phyloP scores from a whole-genome alignment of 257 asterid genomes.

The Coffea canephora region DNA sequence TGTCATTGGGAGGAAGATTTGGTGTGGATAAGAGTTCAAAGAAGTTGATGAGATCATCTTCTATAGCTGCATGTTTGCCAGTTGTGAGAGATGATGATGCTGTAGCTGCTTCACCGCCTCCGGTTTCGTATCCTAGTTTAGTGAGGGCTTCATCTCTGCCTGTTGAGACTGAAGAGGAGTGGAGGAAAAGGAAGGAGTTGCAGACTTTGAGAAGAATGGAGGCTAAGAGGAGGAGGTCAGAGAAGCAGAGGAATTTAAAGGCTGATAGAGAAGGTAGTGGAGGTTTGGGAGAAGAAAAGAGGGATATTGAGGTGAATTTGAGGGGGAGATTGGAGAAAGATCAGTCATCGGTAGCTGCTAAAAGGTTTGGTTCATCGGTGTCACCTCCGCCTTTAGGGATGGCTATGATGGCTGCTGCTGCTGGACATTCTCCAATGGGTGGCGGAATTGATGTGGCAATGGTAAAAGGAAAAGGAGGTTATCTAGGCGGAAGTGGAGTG shows the following conservation, averaged over 20 bases:
- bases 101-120: conserved; percentile 30
- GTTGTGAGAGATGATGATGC: conserved; percentile 55
- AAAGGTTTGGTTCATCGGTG: conserved; percentile 38
- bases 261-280: conserved; percentile 37
- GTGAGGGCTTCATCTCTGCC: conserved; percentile 83
- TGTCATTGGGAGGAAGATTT: conserved; percentile 88
- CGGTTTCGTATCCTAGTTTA: conserved; percentile 41
- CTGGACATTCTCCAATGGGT: conserved; percentile 29
- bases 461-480: conserved; percentile 49
- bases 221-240: conserved; percentile 88
- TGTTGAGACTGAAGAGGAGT: conserved; percentile 83
- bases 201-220: conserved; percentile 89
- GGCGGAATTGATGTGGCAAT: conserved; percentile 41
- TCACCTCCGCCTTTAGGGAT: conserved; percentile 35
- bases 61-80: conserved; percentile 73
- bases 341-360: conserved; percentile 38
- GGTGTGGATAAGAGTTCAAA: conserved; percentile 72
- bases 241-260: conserved; percentile 64
- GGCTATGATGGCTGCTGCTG: conserved; percentile 30
- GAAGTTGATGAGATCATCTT: conserved; percentile 62
- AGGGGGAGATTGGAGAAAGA: conserved; percentile 60
- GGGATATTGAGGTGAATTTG: conserved; percentile 60
- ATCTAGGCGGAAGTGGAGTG: conserved; percentile 30
- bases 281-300: conserved; percentile 51
- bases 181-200: conserved; percentile 91